Evolutionary conservation across 208 protist genomes (phyloP).

Genomic region (Trypanosoma mega): DNA sequence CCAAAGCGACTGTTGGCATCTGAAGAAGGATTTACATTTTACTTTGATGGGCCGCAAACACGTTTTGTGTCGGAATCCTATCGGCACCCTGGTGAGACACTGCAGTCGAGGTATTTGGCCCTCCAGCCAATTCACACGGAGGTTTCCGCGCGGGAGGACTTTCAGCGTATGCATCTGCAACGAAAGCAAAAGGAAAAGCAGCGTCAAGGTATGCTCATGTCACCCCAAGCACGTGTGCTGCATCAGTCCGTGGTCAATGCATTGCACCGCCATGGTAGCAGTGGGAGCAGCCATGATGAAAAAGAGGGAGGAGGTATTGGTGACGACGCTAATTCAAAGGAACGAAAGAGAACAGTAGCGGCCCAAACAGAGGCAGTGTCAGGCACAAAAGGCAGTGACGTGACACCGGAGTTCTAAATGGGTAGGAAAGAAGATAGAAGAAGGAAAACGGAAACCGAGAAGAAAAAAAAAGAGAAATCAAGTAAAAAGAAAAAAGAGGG

Average conservation of each 20-base stretch:
- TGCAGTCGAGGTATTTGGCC: conserved; percentile 68
- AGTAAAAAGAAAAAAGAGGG: neutral
- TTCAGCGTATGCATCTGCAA: conserved; percentile 16
- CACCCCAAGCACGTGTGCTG: conserved; percentile 33
- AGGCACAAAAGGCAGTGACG: neutral
- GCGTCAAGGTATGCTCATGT: conserved; percentile 1
- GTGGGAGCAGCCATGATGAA: neutral
- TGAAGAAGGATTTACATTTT: conserved; percentile 77
- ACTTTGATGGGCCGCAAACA: conserved; percentile 36
- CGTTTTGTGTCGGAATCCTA: conserved; percentile 84
- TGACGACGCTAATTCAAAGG: neutral
- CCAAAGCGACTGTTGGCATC: conserved; percentile 55
- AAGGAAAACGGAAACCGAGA: neutral
- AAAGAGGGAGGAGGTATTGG: neutral
- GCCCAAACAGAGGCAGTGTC: neutral
- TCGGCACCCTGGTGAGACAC: conserved; percentile 58
- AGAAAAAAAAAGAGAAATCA: neutral
- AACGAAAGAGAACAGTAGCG: neutral
- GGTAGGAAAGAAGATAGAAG: neutral
- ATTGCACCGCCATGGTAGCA: conserved; percentile 8
- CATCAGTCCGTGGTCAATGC: conserved; percentile 50
- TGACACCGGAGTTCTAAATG: conserved; percentile 25
- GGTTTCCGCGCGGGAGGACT: conserved; percentile 40
- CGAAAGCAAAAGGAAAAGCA: conserved; percentile 6
- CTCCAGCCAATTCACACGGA: conserved; percentile 74